Evolutionary conservation across 2,329 filamentous ascomycete genomes (phyloP).

Genomic region (Colletotrichum coccodes): DNA sequence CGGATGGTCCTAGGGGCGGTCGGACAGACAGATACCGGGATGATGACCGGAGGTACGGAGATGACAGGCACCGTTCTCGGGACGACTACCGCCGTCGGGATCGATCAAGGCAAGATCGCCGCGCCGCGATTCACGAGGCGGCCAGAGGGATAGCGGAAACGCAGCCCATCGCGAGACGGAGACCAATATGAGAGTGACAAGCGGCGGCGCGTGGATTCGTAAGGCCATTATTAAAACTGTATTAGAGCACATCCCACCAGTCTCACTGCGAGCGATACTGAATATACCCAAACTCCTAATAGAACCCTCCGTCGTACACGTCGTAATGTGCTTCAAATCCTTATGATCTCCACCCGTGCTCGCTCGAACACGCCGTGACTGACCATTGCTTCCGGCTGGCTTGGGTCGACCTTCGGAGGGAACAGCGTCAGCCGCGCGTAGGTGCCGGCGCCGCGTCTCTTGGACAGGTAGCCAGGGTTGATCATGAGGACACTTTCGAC

Average conservation of each 20-base stretch:
- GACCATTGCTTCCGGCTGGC: slow-evolving; percentile 69
- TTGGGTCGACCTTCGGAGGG: slow-evolving; percentile 67
- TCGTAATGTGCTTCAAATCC: slow-evolving; percentile 61
- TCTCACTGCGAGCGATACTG: slow-evolving; percentile 18
- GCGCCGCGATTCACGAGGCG: slow-evolving; percentile 52
- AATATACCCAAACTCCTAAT: slow-evolving; percentile 35
- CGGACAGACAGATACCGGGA: slow-evolving; percentile 41
- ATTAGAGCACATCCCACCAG: slow-evolving; percentile 25
- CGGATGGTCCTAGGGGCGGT: slow-evolving; percentile 39
- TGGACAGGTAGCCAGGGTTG: slow-evolving; percentile 90
- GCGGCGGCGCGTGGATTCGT: slow-evolving; percentile 61
- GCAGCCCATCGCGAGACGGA: slow-evolving; percentile 65
- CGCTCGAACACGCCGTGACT: slow-evolving; percentile 83
- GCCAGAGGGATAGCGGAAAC: slow-evolving; percentile 62
- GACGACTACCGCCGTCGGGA: slow-evolving; percentile 46
- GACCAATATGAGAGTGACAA: slow-evolving; percentile 69
- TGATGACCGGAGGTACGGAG: slow-evolving; percentile 40
- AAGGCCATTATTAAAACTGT: background rate
- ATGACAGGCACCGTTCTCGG: slow-evolving; percentile 42
- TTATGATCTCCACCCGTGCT: slow-evolving; percentile 86
- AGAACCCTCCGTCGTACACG: slow-evolving; percentile 13
- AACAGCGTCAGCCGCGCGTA: slow-evolving; percentile 84
- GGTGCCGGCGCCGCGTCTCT: slow-evolving; percentile 84
- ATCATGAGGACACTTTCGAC: slow-evolving; percentile 90
- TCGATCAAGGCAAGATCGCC: slow-evolving; percentile 63